A percentile compares a stretch with the other conserved stretches of the same genome.
phyloP scores from a whole-genome alignment of 805 yeast species.

The Wickerhamomyces chambardii region DNA sequence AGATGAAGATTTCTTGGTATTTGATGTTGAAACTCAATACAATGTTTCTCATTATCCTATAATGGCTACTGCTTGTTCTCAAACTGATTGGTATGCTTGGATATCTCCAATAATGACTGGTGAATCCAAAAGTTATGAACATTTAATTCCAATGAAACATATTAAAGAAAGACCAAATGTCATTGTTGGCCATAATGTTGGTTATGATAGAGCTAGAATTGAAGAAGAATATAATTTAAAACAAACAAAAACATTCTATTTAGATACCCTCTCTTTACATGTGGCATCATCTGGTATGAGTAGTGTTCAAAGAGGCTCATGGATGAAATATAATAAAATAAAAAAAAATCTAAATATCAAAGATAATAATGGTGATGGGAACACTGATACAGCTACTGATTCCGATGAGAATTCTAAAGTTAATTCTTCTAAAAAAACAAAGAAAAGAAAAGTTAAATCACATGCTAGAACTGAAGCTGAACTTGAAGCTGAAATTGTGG shows the following conservation, averaged over 20 bases:
- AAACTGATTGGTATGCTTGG: slow-evolving; percentile 90
- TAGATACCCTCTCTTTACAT: slow-evolving; percentile 93
- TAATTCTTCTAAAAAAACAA: slow-evolving; percentile 3
- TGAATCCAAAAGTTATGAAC: slow-evolving; percentile 36
- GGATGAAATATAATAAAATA: slow-evolving; percentile 47
- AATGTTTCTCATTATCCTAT: slow-evolving; percentile 67
- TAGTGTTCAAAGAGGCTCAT: slow-evolving; percentile 78
- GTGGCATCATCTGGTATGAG: slow-evolving; percentile 89
- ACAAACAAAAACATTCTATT: slow-evolving; percentile 62
- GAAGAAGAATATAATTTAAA: slow-evolving; percentile 70
- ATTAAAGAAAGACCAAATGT: slow-evolving; percentile 37
- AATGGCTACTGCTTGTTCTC: slow-evolving; percentile 72
- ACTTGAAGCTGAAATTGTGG: slow-evolving; percentile 5
- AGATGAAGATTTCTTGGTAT: slow-evolving; percentile 60
- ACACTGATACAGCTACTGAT: too few species aligned
- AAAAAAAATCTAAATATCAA: slow-evolving; percentile 6
- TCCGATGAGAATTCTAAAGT: too few species aligned
- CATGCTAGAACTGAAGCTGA: background rate
- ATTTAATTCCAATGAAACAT: slow-evolving; percentile 75
- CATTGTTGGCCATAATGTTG: slow-evolving; percentile 83
- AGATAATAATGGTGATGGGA: too few species aligned
- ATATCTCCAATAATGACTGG: slow-evolving; percentile 74
- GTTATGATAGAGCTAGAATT: slow-evolving; percentile 85
- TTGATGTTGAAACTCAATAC: slow-evolving; percentile 86
- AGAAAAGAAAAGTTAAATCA: slow-evolving; percentile 12